phyloP scores from a whole-genome alignment of 768 basidiomycete genomes.

The Filobasidium floriforme region DNA sequence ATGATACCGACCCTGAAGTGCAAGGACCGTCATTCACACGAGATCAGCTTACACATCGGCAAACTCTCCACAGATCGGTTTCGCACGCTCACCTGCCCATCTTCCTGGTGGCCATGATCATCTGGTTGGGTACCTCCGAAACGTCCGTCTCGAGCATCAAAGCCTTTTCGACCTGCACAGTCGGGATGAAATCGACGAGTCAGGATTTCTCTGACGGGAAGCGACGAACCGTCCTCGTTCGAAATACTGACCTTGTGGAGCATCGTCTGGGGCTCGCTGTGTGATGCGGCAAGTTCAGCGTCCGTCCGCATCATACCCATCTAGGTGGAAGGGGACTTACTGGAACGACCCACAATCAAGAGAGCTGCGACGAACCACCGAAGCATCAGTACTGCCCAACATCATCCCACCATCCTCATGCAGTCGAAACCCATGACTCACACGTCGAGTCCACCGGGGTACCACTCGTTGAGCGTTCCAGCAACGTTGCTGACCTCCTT shows the following conservation, averaged over 20 bases:
- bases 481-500: slow-evolving; percentile 51
- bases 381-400: slow-evolving; percentile 25
- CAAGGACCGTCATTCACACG: slow-evolving; percentile 18
- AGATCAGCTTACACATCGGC: slow-evolving; percentile 11
- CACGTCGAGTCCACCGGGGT: slow-evolving; percentile 60
- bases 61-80: background rate
- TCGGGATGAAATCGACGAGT: background rate
- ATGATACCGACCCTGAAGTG: slow-evolving; percentile 52
- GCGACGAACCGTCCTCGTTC: background rate
- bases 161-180: slow-evolving; percentile 50
- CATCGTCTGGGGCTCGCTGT: slow-evolving; percentile 55
- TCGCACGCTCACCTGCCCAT: slow-evolving; percentile 47
- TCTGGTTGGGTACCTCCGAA: slow-evolving; percentile 58
- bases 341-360: slow-evolving; percentile 55
- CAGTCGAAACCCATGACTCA: no score
- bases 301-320: no score
- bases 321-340: no score
- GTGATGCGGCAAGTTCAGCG: no score
- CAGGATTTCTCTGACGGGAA: background rate
- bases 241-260: slow-evolving; percentile 53
- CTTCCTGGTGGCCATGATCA: slow-evolving; percentile 51
- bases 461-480: slow-evolving; percentile 55
- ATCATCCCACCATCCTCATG: slow-evolving; percentile 49
- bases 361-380: slow-evolving; percentile 6
- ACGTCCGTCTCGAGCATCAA: slow-evolving; percentile 70